Percentiles rank a stretch among this genome's conserved stretches.
These are phyloP conservation scores for Antitrichia curtipendula DNA, from an alignment of 225 moss, liverwort and hornwort genomes.

Conservation along the genomic window DNA sequence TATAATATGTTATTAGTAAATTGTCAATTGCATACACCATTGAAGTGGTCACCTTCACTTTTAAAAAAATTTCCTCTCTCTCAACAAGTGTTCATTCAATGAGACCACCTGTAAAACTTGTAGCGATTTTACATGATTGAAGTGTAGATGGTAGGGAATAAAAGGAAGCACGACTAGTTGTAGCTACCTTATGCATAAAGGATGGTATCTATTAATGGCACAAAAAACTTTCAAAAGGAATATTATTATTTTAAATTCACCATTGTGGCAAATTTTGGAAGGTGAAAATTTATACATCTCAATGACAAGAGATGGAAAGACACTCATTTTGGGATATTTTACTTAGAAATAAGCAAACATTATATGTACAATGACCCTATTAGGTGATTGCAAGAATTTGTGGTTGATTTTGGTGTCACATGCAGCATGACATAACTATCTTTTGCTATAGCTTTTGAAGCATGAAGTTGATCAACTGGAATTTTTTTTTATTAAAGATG, in stretches of 20 bases:
- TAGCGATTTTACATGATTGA: neutral
- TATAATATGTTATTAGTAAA: too few relatives aligned
- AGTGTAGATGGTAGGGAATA: neutral
- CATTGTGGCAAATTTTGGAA: neutral
- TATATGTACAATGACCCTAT: too few relatives aligned
- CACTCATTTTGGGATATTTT: neutral
- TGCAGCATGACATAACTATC: too few relatives aligned
- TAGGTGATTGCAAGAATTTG: too few relatives aligned
- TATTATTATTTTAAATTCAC: neutral
- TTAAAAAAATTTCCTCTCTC: neutral
- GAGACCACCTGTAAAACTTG: neutral
- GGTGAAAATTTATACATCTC: neutral
- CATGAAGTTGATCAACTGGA: too few relatives aligned
- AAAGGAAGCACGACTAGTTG: neutral
- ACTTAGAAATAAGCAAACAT: neutral
- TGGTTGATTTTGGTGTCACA: too few relatives aligned
- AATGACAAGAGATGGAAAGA: neutral
- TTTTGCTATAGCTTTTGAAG: too few relatives aligned
- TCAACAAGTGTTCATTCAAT: neutral
- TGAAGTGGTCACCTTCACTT: neutral
- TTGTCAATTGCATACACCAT: neutral
- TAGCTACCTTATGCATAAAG: rapidly evolving
- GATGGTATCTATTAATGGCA: neutral
- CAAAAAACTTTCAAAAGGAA: neutral
- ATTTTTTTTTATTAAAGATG: too few relatives aligned